A percentile compares a stretch with the other conserved stretches of the same genome.
Evolutionary conservation across 495 filamentous ascomycete species (phyloP).

Genomic region (Polyplosphaeria fusca): DNA sequence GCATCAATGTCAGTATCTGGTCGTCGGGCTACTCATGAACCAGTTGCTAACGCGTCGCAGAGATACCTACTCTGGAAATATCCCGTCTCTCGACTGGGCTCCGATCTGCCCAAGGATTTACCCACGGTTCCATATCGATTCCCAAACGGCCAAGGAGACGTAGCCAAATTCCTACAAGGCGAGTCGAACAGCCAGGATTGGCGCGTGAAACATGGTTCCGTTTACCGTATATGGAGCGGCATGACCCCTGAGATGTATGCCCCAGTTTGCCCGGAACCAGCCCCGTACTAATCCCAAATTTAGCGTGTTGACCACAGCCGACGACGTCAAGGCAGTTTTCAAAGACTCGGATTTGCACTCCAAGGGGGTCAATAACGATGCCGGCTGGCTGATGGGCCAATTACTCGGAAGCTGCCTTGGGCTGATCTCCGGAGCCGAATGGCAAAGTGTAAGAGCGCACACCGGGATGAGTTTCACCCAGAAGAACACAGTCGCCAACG

Average conservation of each 20-base stretch:
- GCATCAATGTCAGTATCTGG: neutral
- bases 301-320: neutral
- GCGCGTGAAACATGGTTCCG: neutral
- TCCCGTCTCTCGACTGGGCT: too few species aligned
- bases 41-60: neutral
- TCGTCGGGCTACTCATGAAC: neutral
- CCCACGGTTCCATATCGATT: neutral
- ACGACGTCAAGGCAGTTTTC: slow-evolving; percentile 9
- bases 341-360: slow-evolving; percentile 10
- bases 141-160: slow-evolving; percentile 22
- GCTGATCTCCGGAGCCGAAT: slow-evolving; percentile 37
- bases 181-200: slow-evolving; percentile 11
- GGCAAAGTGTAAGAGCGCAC: slow-evolving; percentile 6
- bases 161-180: slow-evolving; percentile 15
- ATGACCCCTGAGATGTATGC: slow-evolving; percentile 14
- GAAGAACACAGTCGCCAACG: neutral
- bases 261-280: neutral
- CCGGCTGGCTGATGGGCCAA: slow-evolving; percentile 23
- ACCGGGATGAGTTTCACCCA: neutral
- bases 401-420: slow-evolving; percentile 45
- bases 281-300: neutral
- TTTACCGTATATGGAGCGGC: slow-evolving; percentile 15
- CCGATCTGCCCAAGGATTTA: neutral
- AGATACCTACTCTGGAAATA: neutral
- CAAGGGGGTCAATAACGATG: slow-evolving; percentile 16